Base-by-base conservation (phyloP, 352 stramenopile genomes). In the Phytopythium kandeliae region DNA sequence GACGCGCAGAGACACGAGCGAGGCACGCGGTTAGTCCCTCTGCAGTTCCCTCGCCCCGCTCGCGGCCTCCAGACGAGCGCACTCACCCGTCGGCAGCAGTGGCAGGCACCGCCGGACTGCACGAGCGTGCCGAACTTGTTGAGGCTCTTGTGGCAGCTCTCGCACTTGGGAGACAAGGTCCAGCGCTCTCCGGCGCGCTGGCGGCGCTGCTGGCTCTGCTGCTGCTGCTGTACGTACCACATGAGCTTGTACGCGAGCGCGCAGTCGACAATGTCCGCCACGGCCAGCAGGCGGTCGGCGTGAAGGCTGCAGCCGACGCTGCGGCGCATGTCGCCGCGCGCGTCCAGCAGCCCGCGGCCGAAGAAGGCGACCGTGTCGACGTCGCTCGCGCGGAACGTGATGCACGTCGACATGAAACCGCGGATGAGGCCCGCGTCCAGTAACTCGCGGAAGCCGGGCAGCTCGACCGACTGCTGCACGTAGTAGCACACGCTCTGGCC, bases 241-340 rank as follows among this genome's bases (percentile, higher is more conserved):
- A 63, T 74, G 31, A 74, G 54, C 28, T 78, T 78, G 49, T 75
- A 68, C 1, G 63, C 53, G 22, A 58, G 69, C 15, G 65, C 62
- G 34, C 65, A 75, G 31, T 75, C 69, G 59, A 68, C 68, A 21
- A 64, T 64, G 31, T 58, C 52, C 2, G 61, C 57, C 25, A 76
- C 56, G 8, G 55, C 45, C 63, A 72, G 60, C n/a, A 76, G 41
- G 11, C 67, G 69, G 22, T 68, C 60, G 11, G 63, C 67, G 38
- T 65, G 67, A 19, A 64, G 50, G 2, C 55, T 46, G 7, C 57
- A 55, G 6, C 54, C 59, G 16, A 72, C 51, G 19, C 67, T 78
- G n/a, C 61, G 60, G 0, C 57, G 61, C n/a, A 78, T 45, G 43
- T 69, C 58, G 16, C 67, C 67, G 21, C 70, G 53, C 33, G 71